Conservation (phyloP, 805 yeast genomes). For the Metschnikowia cubensis region DNA sequence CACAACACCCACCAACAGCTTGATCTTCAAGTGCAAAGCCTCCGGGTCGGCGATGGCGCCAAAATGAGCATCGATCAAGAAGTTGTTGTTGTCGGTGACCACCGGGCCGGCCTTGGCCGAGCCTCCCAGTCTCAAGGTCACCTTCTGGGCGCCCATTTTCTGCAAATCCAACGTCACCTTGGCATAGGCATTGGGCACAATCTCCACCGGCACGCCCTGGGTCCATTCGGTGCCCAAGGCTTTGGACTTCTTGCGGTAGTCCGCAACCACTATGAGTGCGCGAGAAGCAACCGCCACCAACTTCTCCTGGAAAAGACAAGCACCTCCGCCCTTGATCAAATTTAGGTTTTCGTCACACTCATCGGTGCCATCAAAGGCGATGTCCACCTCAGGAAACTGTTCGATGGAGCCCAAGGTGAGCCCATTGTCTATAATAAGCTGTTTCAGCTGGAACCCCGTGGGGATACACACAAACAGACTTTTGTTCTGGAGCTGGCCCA, state of each 20-base stretch:
- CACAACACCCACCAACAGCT: constrained; percentile 84
- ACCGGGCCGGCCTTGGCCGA: constrained; percentile 95
- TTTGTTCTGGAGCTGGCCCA: constrained; percentile 64
- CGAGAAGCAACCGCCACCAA: constrained; percentile 79
- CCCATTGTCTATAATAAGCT: constrained; percentile 77
- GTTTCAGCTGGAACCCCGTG: constrained; percentile 94
- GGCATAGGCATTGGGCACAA: constrained; percentile 83
- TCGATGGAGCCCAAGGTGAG: constrained; percentile 76
- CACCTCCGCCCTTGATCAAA: constrained; percentile 98
- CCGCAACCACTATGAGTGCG: constrained; percentile 85
- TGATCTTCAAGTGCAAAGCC: constrained; percentile 60
- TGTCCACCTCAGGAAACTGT: constrained; percentile 75
- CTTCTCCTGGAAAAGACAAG: constrained; percentile 94
- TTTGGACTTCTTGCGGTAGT: constrained; percentile 76
- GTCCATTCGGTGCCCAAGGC: constrained; percentile 77
- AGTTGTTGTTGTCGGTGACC: constrained; percentile 92
- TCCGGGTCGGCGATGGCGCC: constrained; percentile 59
- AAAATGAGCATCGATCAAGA: constrained; percentile 88
- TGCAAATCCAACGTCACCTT: constrained; percentile 65
- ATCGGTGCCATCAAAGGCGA: constrained; percentile 98
- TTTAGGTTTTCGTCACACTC: constrained; percentile 81
- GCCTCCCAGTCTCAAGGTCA: constrained; percentile 78
- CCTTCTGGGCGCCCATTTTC: constrained; percentile 58
- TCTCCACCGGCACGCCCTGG: constrained; percentile 93
- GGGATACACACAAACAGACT: constrained; percentile 74